These are phyloP conservation scores for Galerina marginata DNA, from an alignment of 768 basidiomycete species.

Conservation along the genomic window DNA sequence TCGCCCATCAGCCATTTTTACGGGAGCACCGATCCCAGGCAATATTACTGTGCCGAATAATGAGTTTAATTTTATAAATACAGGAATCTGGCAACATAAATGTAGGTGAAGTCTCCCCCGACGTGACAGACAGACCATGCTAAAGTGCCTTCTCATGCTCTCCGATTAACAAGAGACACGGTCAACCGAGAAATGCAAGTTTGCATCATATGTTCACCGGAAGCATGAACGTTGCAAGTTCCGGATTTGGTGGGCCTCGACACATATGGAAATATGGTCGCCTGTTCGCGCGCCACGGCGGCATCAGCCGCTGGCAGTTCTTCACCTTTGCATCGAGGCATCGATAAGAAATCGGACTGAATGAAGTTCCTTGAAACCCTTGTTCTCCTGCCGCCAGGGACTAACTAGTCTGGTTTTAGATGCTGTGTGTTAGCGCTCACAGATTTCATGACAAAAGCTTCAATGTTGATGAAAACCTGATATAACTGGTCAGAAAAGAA, in stretches of 20 bases:
- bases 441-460: background rate
- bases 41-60: constrained; percentile 17
- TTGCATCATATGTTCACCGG: background rate
- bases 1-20: constrained; percentile 28
- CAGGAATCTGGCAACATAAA: constrained; percentile 4
- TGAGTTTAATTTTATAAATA: constrained; percentile 10
- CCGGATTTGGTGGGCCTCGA: constrained; percentile 17
- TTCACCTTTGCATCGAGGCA: constrained; percentile 2
- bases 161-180: constrained; percentile 9
- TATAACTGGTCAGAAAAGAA: background rate
- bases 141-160: constrained; percentile 15
- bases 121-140: constrained; percentile 2
- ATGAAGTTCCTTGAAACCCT: too few species aligned
- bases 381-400: background rate
- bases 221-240: constrained; percentile 6
- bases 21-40: constrained; percentile 12
- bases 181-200: background rate
- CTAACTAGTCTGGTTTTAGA: background rate
- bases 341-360: background rate
- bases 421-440: background rate
- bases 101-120: constrained; percentile 1
- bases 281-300: constrained; percentile 19
- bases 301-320: constrained; percentile 5
- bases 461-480: background rate
- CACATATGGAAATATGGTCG: constrained; percentile 14